Conservation (phyloP, 129 eudicot species). For the Solidago caesia region DNA sequence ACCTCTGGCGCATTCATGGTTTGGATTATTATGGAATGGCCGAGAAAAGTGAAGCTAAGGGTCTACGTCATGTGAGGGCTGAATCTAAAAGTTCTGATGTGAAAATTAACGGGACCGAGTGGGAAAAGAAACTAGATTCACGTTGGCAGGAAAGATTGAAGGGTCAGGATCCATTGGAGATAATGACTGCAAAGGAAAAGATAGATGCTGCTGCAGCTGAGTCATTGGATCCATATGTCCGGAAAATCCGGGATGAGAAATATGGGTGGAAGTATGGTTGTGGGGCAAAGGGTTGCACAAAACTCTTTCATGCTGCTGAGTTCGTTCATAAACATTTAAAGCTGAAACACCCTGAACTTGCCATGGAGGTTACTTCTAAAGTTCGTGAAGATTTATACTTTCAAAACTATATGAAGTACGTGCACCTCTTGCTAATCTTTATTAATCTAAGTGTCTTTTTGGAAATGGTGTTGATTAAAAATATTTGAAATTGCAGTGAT, state of each 20-base stretch:
- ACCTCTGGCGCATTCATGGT: constrained; percentile 94
- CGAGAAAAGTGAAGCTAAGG: constrained; percentile 79
- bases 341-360: constrained; percentile 87
- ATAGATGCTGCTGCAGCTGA: constrained; percentile 91
- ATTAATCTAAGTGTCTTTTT: background rate
- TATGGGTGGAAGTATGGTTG: constrained; percentile 99
- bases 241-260: constrained; percentile 95
- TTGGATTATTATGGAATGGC: constrained; percentile 84
- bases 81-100: constrained; percentile 63
- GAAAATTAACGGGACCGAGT: constrained; percentile 53
- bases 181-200: constrained; percentile 93
- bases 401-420: constrained; percentile 93
- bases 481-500: constrained; percentile 48
- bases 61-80: constrained; percentile 76
- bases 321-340: constrained; percentile 92
- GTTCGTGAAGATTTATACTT: constrained; percentile 92
- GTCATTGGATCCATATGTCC: constrained; percentile 86
- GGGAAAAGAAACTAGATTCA: constrained; percentile 88
- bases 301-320: constrained; percentile 96
- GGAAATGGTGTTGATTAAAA: constrained; percentile 12
- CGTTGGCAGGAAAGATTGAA: constrained; percentile 88
- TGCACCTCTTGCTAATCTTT: background rate
- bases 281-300: constrained; percentile 98
- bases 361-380: constrained; percentile 77
- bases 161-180: constrained; percentile 85